These are phyloP conservation scores for Mrakia frigida DNA, from an alignment of 768 basidiomycete species.

Conservation along the genomic window DNA sequence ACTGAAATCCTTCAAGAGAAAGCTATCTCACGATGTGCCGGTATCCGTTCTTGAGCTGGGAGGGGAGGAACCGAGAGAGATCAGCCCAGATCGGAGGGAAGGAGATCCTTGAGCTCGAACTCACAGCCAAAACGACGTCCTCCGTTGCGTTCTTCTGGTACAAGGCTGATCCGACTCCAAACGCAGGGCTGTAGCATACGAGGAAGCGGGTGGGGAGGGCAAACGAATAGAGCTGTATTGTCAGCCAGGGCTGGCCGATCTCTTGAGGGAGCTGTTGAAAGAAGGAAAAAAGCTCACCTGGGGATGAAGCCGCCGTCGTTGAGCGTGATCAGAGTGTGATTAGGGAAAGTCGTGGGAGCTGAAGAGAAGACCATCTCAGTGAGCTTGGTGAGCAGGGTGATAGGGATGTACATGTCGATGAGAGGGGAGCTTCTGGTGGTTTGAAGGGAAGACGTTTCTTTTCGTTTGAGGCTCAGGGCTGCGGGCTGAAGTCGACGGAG, in stretches of 20 bases:
- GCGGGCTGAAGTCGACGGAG: too few relatives aligned
- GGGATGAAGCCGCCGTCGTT: slow-evolving; percentile 24
- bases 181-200: slow-evolving; percentile 1
- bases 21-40: not conserved
- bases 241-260: not conserved
- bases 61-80: not conserved
- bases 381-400: not conserved
- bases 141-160: not conserved
- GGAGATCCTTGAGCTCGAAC: not conserved
- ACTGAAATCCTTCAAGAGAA: not conserved
- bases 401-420: not conserved
- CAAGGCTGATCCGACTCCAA: slow-evolving; percentile 21
- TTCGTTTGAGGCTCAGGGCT: too few relatives aligned
- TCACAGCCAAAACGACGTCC: slow-evolving; percentile 1
- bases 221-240: too few relatives aligned
- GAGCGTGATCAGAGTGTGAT: not conserved
- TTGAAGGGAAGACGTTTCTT: too few relatives aligned
- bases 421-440: too few relatives aligned
- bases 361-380: not conserved
- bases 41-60: not conserved
- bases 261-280: not conserved
- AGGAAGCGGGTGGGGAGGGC: too few relatives aligned
- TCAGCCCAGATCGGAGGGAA: not conserved
- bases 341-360: not conserved
- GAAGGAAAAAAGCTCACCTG: not conserved